Base-by-base conservation (phyloP, 495 filamentous ascomycete genomes). In the Xylaria scruposa region DNA sequence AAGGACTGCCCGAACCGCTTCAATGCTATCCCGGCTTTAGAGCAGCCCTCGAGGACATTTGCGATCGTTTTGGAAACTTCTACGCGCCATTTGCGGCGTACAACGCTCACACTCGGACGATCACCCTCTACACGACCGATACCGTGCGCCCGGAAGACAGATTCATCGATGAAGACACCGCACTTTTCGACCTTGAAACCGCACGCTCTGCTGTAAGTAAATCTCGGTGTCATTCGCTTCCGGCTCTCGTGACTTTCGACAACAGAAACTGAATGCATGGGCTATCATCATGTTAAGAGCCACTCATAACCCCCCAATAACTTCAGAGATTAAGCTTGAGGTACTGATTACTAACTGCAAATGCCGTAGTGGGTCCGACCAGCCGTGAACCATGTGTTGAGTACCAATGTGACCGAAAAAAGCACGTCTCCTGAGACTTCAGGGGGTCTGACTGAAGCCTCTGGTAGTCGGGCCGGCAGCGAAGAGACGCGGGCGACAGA, bases 41-140 rank as follows among this genome's bases (percentile, higher is more conserved):
- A 54, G 60, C 61, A n/a, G 77, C 77, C 15, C 70, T 78, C 4
- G 54, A 36, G 26, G 75, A 75, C 61, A 54, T 78, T 2, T 75
- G 65, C 33, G 26, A 61, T 40, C 73, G 72, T 3, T 75, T 77
- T 62, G 70, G 70, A 38, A 61, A 73, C 31, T 76, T 65, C 56
- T 78, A 77, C 58, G 72, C 73, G 15, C 70, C 72, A 24, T 77
- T 78, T 24, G 77, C 77, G 17, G 67, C 72, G 2, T 78, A 74
- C 42, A 70, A 71, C 10, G 44, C 44, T 31, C 29, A 24, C 49
- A 74, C 60, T 36, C 71, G 68, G 26, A 56, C 54, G 46, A 40
- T 78, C 42, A 72, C 71, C 33, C 75, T 78, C 13, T 78, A 73
- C 58, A 67, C 73, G 4, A 8, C 68, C 4, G 62, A 49, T 19